Evolutionary conservation across 495 filamentous ascomycete genomes (phyloP), one percentile per base, ranked within the genome.

Genomic region (Talaromyces wortmannii): DNA sequence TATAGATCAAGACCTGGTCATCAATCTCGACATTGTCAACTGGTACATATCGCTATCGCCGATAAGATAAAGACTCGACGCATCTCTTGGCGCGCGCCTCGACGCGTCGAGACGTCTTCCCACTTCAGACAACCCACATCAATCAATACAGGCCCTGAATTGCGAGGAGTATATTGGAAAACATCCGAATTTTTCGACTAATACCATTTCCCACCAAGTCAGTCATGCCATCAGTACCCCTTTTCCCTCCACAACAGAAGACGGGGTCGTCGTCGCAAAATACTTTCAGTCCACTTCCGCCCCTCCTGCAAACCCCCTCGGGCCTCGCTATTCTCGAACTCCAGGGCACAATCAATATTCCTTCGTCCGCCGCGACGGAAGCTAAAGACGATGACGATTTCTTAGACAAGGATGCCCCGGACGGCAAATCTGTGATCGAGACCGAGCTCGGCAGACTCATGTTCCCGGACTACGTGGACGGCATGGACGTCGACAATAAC

Each of bases 311-410:
- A 59, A 96, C 91, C 4, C 92, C 92, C 29, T 72, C 76, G 4
- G 78, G 78, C 33, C 75, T 81, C 31, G 91, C 90, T n/a, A 72
- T 97, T 45, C 78, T 97, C 55, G 92, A 97, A 68, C 80, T 97
- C 15, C 92, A 97, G 73, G 91, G 89, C 43, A 89, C 84, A 10
- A 84, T 97, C 72, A 90, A 95, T 65, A 50, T 76, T n/a, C 67
- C 71, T 17, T 50, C 64, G 12, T 51, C 55, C 10, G 55, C 61
- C 17, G 45, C 48, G 18, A 49, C 50, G 6, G 45, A 59, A 0
- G 58, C 60, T n/a, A 30, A 64, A n/a, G 59, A 61, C 13, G 55
- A 63, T n/a, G 57, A 52, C 49, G 40, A 59, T 12, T 31, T 55
- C 32, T 44, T 61, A 23, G 59, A 69, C 6, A 45, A 60, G 42